Evolutionary conservation across 148 eudicot species (phyloP).

Genomic region (Suaeda aralocaspica): DNA sequence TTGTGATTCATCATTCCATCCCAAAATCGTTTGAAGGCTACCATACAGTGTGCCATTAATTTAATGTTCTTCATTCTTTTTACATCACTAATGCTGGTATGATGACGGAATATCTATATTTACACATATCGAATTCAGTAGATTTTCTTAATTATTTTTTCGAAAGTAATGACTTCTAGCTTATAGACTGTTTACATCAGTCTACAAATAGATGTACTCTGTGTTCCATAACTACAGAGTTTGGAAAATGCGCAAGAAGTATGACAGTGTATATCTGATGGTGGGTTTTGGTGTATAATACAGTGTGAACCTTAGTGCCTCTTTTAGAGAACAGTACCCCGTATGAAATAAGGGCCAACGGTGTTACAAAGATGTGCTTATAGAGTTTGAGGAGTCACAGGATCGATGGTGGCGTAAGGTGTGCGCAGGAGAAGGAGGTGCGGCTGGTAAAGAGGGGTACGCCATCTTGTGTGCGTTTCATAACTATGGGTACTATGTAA

Average conservation of each 20-base stretch:
- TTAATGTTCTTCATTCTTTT: background rate
- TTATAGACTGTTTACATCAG: background rate
- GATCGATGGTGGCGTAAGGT: too few species aligned
- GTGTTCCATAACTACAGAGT: background rate
- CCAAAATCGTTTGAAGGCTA: slow-evolving; percentile 99
- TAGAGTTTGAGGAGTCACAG: too few species aligned
- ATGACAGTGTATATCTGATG: too few species aligned
- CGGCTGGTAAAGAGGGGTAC: too few species aligned
- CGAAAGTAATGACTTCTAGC: background rate
- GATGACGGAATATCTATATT: background rate
- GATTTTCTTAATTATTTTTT: background rate
- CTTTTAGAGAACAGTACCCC: too few species aligned
- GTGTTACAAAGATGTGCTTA: too few species aligned
- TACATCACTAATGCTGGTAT: background rate
- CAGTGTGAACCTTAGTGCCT: too few species aligned
- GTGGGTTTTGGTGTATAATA: too few species aligned
- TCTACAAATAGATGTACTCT: background rate
- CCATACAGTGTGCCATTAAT: slow-evolving; percentile 74
- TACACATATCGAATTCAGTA: background rate
- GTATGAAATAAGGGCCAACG: too few species aligned
- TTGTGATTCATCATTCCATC: slow-evolving; percentile 96
- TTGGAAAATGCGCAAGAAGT: background rate
- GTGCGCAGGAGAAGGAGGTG: too few species aligned
- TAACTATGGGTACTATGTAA: too few species aligned
- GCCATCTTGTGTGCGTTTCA: too few species aligned